phyloP scores from a whole-genome alignment of 2,329 filamentous ascomycete genomes.

The Aspergillus neoniger region DNA sequence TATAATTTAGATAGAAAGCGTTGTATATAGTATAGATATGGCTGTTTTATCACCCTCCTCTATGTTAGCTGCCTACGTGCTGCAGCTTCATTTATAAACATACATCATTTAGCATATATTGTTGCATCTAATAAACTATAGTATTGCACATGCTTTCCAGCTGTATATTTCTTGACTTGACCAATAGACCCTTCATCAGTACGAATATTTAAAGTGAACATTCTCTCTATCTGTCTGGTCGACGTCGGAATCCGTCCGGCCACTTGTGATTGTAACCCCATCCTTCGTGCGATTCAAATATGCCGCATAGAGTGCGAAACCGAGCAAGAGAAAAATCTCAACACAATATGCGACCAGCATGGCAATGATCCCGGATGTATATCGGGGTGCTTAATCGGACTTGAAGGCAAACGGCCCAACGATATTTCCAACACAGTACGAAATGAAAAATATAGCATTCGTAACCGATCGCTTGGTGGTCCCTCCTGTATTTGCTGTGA shows the following conservation, averaged over 20 bases:
- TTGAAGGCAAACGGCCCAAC: constrained; percentile 22
- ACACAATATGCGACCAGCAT: neutral
- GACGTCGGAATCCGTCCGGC: neutral
- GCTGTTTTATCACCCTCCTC: too few species aligned
- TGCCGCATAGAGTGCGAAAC: neutral
- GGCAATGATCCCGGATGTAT: neutral
- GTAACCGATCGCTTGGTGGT: constrained; percentile 21
- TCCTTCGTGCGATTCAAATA: neutral
- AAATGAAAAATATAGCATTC: constrained; percentile 17
- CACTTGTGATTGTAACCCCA: neutral
- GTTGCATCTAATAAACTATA: too few species aligned
- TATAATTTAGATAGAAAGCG: too few species aligned
- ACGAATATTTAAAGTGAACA: neutral
- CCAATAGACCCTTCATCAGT: neutral
- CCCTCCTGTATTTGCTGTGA: constrained; percentile 12
- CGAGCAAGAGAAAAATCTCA: neutral
- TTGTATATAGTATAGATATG: too few species aligned
- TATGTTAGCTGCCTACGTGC: too few species aligned
- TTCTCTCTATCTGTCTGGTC: neutral
- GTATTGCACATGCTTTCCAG: too few species aligned
- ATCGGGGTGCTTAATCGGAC: constrained; percentile 16
- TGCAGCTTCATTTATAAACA: too few species aligned
- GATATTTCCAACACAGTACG: constrained; percentile 22
- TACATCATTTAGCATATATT: too few species aligned
- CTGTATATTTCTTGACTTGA: too few species aligned